A percentile compares a stretch with the other conserved stretches of the same genome.
These are phyloP conservation scores for Pythium monospermum DNA, from an alignment of 352 stramenopile genomes.

Conservation along the genomic window DNA sequence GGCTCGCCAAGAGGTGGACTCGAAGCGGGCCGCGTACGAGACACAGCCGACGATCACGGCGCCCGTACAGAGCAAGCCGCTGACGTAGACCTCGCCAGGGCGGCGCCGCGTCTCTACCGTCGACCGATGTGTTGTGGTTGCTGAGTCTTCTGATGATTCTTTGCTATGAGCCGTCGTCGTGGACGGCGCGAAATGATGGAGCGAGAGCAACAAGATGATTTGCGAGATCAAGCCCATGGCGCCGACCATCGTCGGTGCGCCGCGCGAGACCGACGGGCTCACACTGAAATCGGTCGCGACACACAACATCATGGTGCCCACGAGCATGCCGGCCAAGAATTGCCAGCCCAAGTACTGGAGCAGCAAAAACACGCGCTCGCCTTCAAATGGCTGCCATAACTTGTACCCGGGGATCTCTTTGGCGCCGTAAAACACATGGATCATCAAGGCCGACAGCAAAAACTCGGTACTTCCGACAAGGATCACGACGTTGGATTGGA, in stretches of 20 bases:
- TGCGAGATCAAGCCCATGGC: constrained; percentile 45
- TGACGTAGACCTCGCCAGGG: constrained; percentile 34
- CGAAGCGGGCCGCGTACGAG: constrained; percentile 19
- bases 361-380: constrained; percentile 44
- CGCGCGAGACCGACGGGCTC: constrained; percentile 12
- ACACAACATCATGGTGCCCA: constrained; percentile 31
- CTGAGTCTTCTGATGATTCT: too few relatives aligned
- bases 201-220: constrained; percentile 37
- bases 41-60: constrained; percentile 22
- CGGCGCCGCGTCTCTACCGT: too few relatives aligned
- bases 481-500: constrained; percentile 33
- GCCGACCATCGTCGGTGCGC: constrained; percentile 31
- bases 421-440: constrained; percentile 47
- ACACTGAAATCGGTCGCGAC: constrained; percentile 19
- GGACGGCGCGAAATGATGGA: constrained; percentile 36
- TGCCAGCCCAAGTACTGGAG: constrained; percentile 61
- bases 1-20: not conserved
- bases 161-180: not conserved
- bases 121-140: not conserved
- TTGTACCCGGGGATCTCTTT: constrained; percentile 41
- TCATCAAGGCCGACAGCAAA: constrained; percentile 34
- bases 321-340: constrained; percentile 40
- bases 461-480: constrained; percentile 34
- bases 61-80: constrained; percentile 24
- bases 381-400: constrained; percentile 55